phyloP scores from a whole-genome alignment of 495 filamentous ascomycete species.

The Trichoderma virens region DNA sequence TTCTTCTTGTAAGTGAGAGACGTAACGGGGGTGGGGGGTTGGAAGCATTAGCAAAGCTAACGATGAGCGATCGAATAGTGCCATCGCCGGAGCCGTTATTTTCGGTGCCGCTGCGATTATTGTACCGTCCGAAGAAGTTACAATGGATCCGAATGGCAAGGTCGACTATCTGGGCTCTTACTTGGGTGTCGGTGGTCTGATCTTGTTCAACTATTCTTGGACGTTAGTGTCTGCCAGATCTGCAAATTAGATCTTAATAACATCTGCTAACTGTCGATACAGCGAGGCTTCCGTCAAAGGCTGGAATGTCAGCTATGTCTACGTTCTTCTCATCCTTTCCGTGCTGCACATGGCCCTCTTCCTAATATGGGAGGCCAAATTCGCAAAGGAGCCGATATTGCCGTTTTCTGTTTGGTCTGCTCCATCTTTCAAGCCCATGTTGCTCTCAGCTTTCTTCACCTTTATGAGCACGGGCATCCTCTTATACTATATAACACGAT shows the following conservation, averaged over 20 bases:
- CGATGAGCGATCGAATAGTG: slow-evolving; percentile 15
- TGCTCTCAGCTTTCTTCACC: slow-evolving; percentile 40
- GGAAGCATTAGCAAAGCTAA: background rate
- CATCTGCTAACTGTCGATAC: slow-evolving; percentile 6
- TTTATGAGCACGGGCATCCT: slow-evolving; percentile 45
- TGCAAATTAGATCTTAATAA: background rate
- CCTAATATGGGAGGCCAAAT: slow-evolving; percentile 38
- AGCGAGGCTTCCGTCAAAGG: slow-evolving; percentile 46
- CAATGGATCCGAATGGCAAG: slow-evolving; percentile 34
- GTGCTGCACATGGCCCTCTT: slow-evolving; percentile 34
- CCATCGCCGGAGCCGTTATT: slow-evolving; percentile 27
- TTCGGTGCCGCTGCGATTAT: slow-evolving; percentile 27
- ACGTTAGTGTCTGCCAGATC: slow-evolving; percentile 30
- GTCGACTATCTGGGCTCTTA: slow-evolving; percentile 44
- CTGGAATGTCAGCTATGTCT: slow-evolving; percentile 40
- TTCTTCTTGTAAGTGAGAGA: slow-evolving; percentile 34
- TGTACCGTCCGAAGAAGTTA: slow-evolving; percentile 28
- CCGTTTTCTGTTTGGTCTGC: slow-evolving; percentile 44
- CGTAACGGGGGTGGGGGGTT: background rate
- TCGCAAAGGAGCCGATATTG: slow-evolving; percentile 38
- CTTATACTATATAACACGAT: slow-evolving; percentile 36
- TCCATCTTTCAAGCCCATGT: slow-evolving; percentile 39
- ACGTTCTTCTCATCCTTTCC: slow-evolving; percentile 36
- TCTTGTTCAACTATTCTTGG: slow-evolving; percentile 50
- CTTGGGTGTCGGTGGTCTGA: slow-evolving; percentile 36